Base-by-base conservation (phyloP, 2,329 filamentous ascomycete genomes). In the Arthrocladium fulminans region DNA sequence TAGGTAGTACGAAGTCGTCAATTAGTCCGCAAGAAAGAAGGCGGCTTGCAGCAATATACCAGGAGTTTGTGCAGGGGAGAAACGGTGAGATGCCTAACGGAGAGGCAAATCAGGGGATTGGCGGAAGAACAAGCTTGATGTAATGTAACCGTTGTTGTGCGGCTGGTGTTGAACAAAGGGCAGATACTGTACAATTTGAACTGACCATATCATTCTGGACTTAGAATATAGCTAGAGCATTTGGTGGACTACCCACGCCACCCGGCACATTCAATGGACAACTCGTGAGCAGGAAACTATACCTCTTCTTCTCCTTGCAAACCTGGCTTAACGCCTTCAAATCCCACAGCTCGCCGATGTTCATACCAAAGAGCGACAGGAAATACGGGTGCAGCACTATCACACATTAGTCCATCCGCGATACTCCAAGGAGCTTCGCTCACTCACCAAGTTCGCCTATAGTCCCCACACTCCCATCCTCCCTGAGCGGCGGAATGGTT, bases 1-100 rank as follows among this genome's bases (percentile, higher is more conserved):
- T 98, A 49, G 76, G 77, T 19, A 83, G 71, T 42, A 96, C 90
- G 3, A 74, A 89, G 55, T 79, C 86, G 19, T 94, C 86, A 65
- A 94, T 97, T 57, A 87, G 84, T 61, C 72, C 73, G 2, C 78
- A 88, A 51, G 92, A 98, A 69, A 77, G 81, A 59, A 74, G 71
- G 53, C 73, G 90, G 51, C 67, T 98, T 56, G 75, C 79, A 59
- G 79, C 78, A 34, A 96, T 98, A 52, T 98, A 98, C 63, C 74
- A 76, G 13, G 92, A 98, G 68, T 98, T 98, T 72, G 83, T 96
- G 0, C 86, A 87, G 3, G 89, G 88, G 0, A 76, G 92, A 57
- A 95, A 89, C 65, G 92, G 92, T 6, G 89, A 97, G 71, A 88
- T 98, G 87, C 87, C 83, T 51, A 90, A 85, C 66, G 92, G 92